Percentiles rank a stretch among this genome's conserved stretches.
These are phyloP conservation scores for Tylopilus sp. DNA, from an alignment of 768 basidiomycete species.

Conservation along the genomic window DNA sequence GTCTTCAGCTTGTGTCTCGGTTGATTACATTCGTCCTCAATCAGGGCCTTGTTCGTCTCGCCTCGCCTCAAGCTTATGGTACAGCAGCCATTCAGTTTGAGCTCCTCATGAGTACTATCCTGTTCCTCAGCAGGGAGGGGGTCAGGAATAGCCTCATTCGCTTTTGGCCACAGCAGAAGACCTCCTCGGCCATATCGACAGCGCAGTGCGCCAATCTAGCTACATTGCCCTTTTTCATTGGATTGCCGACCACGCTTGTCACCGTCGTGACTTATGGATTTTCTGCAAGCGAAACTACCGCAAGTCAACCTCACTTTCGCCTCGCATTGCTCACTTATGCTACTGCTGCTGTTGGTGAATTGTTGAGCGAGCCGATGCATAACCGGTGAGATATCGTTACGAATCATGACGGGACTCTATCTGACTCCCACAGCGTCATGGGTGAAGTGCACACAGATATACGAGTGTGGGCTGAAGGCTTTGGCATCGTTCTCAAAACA, in stretches of 20 bases:
- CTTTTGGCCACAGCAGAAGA: constrained; percentile 29
- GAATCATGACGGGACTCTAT: neutral
- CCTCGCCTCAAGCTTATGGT: constrained; percentile 82
- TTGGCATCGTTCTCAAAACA: constrained; percentile 73
- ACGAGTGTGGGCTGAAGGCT: constrained; percentile 83
- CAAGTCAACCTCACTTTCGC: constrained; percentile 61
- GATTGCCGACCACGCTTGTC: constrained; percentile 58
- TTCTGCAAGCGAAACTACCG: constrained; percentile 51
- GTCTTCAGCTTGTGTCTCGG: constrained; percentile 82
- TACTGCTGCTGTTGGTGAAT: constrained; percentile 69
- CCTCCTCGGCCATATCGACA: neutral
- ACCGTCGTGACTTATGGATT: constrained; percentile 52
- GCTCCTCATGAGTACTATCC: constrained; percentile 80
- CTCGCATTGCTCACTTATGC: constrained; percentile 68
- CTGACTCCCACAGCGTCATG: constrained; percentile 54
- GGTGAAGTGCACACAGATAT: constrained; percentile 60
- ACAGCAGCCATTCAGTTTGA: constrained; percentile 95
- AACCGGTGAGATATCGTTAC: constrained; percentile 47
- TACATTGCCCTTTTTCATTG: constrained; percentile 64
- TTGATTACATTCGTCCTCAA: constrained; percentile 86
- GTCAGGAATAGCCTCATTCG: constrained; percentile 83
- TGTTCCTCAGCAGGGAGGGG: constrained; percentile 93
- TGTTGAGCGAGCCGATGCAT: constrained; percentile 81
- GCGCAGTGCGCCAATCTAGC: constrained; percentile 43
- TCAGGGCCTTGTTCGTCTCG: constrained; percentile 79